phyloP scores from a whole-genome alignment of 2,329 filamentous ascomycete genomes.

The Colletotrichum sp. region DNA sequence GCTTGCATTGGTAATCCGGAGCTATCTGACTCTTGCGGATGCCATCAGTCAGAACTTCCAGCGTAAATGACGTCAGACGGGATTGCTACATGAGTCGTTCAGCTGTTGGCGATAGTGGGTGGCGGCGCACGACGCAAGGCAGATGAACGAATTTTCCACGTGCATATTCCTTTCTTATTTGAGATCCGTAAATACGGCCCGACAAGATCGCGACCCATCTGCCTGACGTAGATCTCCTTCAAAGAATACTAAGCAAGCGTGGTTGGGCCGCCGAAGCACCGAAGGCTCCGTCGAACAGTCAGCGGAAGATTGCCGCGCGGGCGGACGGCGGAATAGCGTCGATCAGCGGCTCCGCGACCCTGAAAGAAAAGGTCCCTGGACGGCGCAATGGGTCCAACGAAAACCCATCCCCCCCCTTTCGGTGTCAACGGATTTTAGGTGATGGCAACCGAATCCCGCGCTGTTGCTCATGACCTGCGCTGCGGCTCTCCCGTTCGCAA shows the following conservation, averaged over 20 bases:
- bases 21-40: background rate
- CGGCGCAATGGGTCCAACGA: background rate
- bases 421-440: background rate
- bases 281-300: background rate
- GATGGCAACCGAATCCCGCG: background rate
- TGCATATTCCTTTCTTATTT: background rate
- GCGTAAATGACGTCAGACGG: background rate
- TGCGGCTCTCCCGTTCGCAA: background rate
- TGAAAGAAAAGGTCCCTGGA: background rate
- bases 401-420: background rate
- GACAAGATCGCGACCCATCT: background rate
- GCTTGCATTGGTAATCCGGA: background rate
- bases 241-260: background rate
- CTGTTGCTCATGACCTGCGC: background rate
- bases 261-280: background rate
- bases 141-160: background rate
- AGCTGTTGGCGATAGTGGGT: background rate
- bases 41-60: background rate
- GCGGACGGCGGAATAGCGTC: background rate
- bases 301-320: background rate
- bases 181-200: background rate
- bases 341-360: conserved; percentile 13
- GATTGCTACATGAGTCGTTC: conserved; percentile 3
- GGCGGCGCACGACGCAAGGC: background rate
- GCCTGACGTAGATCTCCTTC: conserved; percentile 5